Evolutionary conservation across 1,139 yeast species (phyloP).

Genomic region (Candida dubliniensis): DNA sequence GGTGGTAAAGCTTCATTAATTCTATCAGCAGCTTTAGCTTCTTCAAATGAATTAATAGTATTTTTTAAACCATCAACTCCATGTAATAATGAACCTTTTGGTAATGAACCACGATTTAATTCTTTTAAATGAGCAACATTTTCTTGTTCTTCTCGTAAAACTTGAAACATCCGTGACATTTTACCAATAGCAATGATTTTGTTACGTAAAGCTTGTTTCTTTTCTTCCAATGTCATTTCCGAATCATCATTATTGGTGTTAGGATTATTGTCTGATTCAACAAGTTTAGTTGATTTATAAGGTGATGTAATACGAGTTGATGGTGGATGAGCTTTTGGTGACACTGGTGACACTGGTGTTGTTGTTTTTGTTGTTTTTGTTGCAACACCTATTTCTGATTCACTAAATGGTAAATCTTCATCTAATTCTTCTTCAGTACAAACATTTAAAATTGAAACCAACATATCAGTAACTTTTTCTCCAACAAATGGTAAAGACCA

Average conservation of each 20-base stretch:
- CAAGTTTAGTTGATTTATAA: too few relatives aligned
- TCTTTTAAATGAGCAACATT: conserved; percentile 78
- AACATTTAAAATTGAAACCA: conserved; percentile 84
- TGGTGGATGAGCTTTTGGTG: conserved; percentile 15
- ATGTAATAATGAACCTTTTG: conserved; percentile 82
- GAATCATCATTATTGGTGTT: conserved; percentile 17
- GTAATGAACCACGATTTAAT: conserved; percentile 64
- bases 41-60: conserved; percentile 76
- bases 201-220: conserved; percentile 70
- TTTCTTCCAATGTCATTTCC: conserved; percentile 38
- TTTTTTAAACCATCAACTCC: conserved; percentile 79
- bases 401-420: conserved; percentile 57
- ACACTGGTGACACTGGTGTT: conserved; percentile 3
- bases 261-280: neutral
- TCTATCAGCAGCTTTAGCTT: conserved; percentile 79
- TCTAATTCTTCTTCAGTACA: conserved; percentile 95
- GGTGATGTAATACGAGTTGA: neutral
- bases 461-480: conserved; percentile 92
- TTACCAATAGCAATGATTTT: conserved; percentile 94
- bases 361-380: conserved; percentile 2
- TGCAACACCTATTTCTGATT: conserved; percentile 14
- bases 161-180: conserved; percentile 89
- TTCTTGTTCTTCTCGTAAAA: conserved; percentile 86
- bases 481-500: conserved; percentile 99
- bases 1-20: conserved; percentile 91